Base-by-base conservation (phyloP, 495 filamentous ascomycete genomes). In the Immersiella caudata region DNA sequence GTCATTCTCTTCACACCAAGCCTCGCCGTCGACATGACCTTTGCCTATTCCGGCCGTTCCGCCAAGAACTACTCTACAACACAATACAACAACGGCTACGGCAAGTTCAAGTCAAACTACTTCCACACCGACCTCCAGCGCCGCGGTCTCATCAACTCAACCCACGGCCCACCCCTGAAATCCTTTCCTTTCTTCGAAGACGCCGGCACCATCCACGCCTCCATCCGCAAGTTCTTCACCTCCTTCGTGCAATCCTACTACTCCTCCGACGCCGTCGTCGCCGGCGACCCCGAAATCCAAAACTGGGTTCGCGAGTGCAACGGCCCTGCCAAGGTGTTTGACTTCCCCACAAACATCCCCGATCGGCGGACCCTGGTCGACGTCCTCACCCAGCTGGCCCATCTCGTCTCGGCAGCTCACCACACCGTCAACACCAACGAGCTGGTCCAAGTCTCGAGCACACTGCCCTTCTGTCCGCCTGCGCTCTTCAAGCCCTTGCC, bases 151-250 rank as follows among this genome's bases (percentile, higher is more conserved):
- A 46, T 46, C 40, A 46, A 46, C 40, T 46, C 40, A 4, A 46
- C 40, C 40, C 40, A 14, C 40, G 40, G 40, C 5, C 40, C 40
- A 18, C 40, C 40, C 40, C 40, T 46, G 11, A 46, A 46, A 14
- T 6, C 2, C 40, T 46, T 46, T 12, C 40, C 40, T 12, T 46
- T 46, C 16, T 46, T 14, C 40, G 40, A 46, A 46, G 40, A 46
- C 40, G 40, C 40, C 2, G 11, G 11, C 11, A 46, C 9, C 6
- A 46, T 46, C 40, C 40, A 46, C 14, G 2, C 5, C 40, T 12
- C 40, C 40, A 46, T 46, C 40, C 40, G 40, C 40, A 46, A 46
- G 40, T 46, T 46, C 40, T 46, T 46, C 40, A 46, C 40, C 40
- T 12, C 40, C 40, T 46, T 46, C 14, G 40, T 46, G 40, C 40